Evolutionary conservation across 805 yeast genomes (phyloP), one percentile per base, ranked within the genome.

Genomic region (Wickerhamomyces alni): DNA sequence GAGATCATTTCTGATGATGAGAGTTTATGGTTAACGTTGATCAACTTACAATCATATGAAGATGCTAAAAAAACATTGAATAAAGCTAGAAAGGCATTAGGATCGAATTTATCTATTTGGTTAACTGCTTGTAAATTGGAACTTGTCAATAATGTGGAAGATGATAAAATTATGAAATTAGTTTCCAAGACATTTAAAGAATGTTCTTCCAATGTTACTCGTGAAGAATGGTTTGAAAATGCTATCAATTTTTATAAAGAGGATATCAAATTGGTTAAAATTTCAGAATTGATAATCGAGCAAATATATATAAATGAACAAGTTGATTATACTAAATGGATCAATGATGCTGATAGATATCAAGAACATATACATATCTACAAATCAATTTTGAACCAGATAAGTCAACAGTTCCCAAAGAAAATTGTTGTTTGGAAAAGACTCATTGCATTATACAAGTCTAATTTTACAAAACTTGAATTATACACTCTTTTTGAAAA

Each of bases 111-210:
- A 34, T 66, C 66, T 26, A 67, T 87, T 2, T 87, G 95, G 91
- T 60, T 87, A 3, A 66, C 80, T 0, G 87, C 87, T 1, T 70
- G 79, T 1, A 74, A 78, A 46, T 53, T 87, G 12, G 94, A 87
- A 57, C 91, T 80, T 50, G 63, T 68, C 41, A 54, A 60, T 1
- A 55, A 60, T 5, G 65, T 65, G 8, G 60, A 65, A n/a, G 67
- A 62, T n/a, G 57, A 63, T 1, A 73, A 75, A 43, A 58, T 80
- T 1, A 58, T 58, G 5, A 69, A 67, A 51, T 50, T 84, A 50
- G 51, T 82, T 41, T 58, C 59, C 24, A 72, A 75, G 53, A 80
- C 79, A 36, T 55, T 68, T 16, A 51, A 63, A 36, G 72, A 75
- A 34, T 57, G 72, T 22, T 60, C 61, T 17, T 60, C 61, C 16